Evolutionary conservation across 2,329 filamentous ascomycete genomes (phyloP), one percentile per base, ranked within the genome.

Genomic region (Lasiodiplodia citricola): DNA sequence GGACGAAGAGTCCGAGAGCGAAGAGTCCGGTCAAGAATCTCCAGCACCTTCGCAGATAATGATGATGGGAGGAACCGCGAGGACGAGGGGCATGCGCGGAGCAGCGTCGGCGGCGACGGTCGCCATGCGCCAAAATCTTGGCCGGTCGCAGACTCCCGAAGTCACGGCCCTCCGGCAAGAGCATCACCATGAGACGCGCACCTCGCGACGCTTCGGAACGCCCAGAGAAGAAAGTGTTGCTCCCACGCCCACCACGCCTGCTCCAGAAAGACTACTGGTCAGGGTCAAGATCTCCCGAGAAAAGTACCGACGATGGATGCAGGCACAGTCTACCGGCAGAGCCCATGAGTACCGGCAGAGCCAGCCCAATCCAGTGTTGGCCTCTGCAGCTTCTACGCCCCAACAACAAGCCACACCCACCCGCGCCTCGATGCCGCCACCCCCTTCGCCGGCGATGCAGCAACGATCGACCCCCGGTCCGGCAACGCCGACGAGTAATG

Each of bases 141-240:
- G 83, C n/a, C 90, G 96, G 70, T 97, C 95, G 38, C 92, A 94
- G 77, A 98, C 96, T 0, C 96, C 96, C 3, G 96, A 98, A 78
- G 11, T 87, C 85, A 55, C 81, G 84, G 67, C 60, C 18, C 60
- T 64, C n/a, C 60, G 47, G 28, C 60, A 64, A 38, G 47, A 64
- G 44, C 90, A 90, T 73, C 90, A 90, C 74, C 88, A 92, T 74
- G 93, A 97, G 78, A 88, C 91, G 1, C 85, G 94, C 74, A 89
- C 87, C 8, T 90, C 90, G 6, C 83, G 88, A 72, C 83, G 87
- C 72, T 79, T 83, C 70, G 76, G 87, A 67, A 87, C 92, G 71
- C 87, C 89, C 54, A 88, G 93, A 60, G 94, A 97, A 76, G 93
- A 95, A 72, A 96, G 87, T 67, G 80, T 91, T 16, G 91, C 94